phyloP scores from a whole-genome alignment of 495 filamentous ascomycete species.

The Tetracladium setigerum region DNA sequence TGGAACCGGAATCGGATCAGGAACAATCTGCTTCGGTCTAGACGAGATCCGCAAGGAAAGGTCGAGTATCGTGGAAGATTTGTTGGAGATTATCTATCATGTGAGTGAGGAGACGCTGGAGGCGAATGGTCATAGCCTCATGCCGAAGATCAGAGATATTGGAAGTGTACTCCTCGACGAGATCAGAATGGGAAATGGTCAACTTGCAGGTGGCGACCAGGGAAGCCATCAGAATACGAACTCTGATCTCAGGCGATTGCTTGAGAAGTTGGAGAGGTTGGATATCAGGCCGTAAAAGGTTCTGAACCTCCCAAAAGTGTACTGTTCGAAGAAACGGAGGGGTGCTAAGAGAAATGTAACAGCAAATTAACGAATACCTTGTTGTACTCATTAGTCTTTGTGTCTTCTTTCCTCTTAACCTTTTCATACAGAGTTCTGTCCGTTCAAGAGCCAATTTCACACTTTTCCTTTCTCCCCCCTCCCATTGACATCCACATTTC shows the following conservation, averaged over 20 bases:
- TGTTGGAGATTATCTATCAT: conserved; percentile 14
- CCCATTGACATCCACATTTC: too few species aligned
- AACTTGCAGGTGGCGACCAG: not conserved
- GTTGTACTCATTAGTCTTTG: too few species aligned
- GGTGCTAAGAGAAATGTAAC: conserved; percentile 13
- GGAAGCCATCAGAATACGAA: not conserved
- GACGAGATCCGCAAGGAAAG: not conserved
- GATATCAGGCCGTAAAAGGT: conserved; percentile 1
- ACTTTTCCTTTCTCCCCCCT: too few species aligned
- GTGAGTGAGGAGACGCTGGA: conserved; percentile 9
- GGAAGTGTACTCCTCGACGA: conserved; percentile 3
- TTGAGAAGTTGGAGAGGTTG: conserved; percentile 5
- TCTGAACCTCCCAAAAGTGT: too few species aligned
- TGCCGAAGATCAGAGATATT: conserved; percentile 14
- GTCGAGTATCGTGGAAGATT: conserved; percentile 6
- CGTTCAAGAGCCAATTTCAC: too few species aligned
- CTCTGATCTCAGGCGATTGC: not conserved
- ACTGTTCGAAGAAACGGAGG: conserved; percentile 19
- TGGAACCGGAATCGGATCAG: not conserved
- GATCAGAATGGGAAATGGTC: not conserved
- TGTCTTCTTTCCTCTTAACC: too few species aligned
- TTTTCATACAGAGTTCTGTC: too few species aligned
- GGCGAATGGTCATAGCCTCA: conserved; percentile 9
- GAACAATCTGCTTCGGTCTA: not conserved
- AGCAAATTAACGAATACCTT: too few species aligned